Evolutionary conservation across 345 rosid species (phyloP).

Genomic region (Syzygium oleosum): DNA sequence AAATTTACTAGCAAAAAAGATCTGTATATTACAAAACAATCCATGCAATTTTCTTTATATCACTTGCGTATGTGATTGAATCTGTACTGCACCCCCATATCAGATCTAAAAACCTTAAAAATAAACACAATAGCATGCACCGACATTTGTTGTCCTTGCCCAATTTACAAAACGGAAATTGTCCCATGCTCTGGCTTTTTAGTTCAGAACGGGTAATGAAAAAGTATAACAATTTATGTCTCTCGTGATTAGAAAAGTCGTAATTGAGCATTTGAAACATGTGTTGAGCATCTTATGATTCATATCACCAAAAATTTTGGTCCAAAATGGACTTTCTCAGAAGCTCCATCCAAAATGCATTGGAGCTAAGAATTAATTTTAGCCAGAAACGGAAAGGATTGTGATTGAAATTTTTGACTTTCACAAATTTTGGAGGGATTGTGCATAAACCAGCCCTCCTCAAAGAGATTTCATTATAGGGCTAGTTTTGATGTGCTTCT

Average conservation of each 20-base stretch:
- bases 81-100: background rate
- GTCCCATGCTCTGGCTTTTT: background rate
- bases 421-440: background rate
- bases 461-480: background rate
- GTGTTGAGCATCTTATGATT: background rate
- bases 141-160: background rate
- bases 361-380: background rate
- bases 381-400: background rate
- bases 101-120: background rate
- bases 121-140: background rate
- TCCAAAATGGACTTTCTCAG: background rate
- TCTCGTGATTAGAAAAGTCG: background rate
- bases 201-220: background rate
- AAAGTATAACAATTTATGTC: background rate
- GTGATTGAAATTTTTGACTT: background rate
- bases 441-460: background rate
- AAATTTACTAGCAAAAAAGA: background rate
- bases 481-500: background rate
- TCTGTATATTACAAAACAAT: background rate
- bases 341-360: background rate
- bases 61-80: background rate
- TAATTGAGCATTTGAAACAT: background rate
- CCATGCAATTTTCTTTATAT: background rate
- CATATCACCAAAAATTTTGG: background rate
- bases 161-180: background rate